Base-by-base conservation (phyloP, 148 eudicot genomes). In the Rhododendron kiyosumense region DNA sequence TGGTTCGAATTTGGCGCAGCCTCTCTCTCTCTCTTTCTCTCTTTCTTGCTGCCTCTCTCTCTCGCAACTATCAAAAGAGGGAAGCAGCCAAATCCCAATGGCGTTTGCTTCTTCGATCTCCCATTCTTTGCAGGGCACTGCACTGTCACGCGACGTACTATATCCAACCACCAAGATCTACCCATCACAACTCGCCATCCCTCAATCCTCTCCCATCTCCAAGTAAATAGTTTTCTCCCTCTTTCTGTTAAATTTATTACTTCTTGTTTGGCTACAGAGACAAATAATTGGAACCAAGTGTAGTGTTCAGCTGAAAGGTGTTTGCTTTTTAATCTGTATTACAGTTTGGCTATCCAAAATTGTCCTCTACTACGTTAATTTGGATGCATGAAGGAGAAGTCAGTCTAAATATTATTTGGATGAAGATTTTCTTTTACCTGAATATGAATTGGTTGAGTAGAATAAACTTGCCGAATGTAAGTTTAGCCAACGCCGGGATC, bases 81-180 rank as follows among this genome's bases (percentile, higher is more conserved):
- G 54, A 51, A 76, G 79, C 73, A 26, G 36, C 75, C 75, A 69
- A 69, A 71, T 71, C 36, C 49, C 79, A 87, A 87, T 87, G 88
- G 88, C 81, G 52, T 74, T 86, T 77, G 69, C 85, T 14, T 41
- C 83, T 78, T 79, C 84, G n/a, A 84, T 87, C 14, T 65, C 83
- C 79, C 43, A 52, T 43, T 49, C 86, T 49, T 49, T 80, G 1
- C 69, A 14, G 28, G 49, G 52, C 51, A 83, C 49, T 36, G 14
- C 63, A 7, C 32, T 17, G 11, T 26, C 84, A 14, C 51, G 81
- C 43, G 79, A 87, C 30, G 49, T 13, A 36, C 12, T 17, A 3
- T 54, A 18, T 63, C 38, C 48, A 3, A 26, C 17, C 13, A 49
- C 8, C 20, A 78, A 5, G 78, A 34, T 45, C 54, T 67, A 1